phyloP scores from a whole-genome alignment of 495 filamentous ascomycete species.

The Platismatia glauca region DNA sequence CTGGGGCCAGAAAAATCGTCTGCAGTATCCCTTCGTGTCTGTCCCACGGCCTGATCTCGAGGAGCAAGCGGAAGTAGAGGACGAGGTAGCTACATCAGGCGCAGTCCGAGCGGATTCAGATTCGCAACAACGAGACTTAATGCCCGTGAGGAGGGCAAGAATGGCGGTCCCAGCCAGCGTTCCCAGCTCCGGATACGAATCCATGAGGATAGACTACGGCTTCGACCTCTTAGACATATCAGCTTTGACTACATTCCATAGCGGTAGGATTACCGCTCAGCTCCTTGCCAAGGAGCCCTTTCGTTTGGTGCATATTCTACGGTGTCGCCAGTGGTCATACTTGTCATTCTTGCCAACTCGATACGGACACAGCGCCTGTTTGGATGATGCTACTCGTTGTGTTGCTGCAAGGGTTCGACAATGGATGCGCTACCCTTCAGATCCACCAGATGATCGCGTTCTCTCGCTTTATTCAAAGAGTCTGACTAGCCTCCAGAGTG shows the following conservation, averaged over 20 bases:
- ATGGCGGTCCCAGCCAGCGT: constrained; percentile 1
- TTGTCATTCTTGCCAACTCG: constrained; percentile 29
- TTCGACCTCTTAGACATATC: constrained; percentile 27
- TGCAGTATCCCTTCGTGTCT: constrained; percentile 29
- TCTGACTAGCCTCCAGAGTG: constrained; percentile 29
- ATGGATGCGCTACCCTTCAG: constrained; percentile 18
- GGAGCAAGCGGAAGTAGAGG: background rate
- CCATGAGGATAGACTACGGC: constrained; percentile 22
- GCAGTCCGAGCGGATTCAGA: background rate
- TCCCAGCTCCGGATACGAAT: constrained; percentile 26
- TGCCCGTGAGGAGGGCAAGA: background rate
- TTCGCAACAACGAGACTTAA: background rate
- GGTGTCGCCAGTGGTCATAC: constrained; percentile 25
- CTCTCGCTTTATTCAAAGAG: constrained; percentile 29
- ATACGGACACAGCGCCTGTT: constrained; percentile 27
- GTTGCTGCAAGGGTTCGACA: constrained; percentile 29
- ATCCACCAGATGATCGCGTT: constrained; percentile 16
- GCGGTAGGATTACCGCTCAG: constrained; percentile 19
- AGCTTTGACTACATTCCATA: constrained; percentile 24
- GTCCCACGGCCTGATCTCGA: background rate
- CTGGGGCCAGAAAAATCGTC: constrained; percentile 28
- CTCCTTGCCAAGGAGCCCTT: constrained; percentile 21
- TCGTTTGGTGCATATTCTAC: constrained; percentile 20
- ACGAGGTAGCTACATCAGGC: background rate
- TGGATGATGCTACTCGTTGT: constrained; percentile 29